phyloP scores from a whole-genome alignment of 805 yeast genomes.

The Teunomyces cretensis region DNA sequence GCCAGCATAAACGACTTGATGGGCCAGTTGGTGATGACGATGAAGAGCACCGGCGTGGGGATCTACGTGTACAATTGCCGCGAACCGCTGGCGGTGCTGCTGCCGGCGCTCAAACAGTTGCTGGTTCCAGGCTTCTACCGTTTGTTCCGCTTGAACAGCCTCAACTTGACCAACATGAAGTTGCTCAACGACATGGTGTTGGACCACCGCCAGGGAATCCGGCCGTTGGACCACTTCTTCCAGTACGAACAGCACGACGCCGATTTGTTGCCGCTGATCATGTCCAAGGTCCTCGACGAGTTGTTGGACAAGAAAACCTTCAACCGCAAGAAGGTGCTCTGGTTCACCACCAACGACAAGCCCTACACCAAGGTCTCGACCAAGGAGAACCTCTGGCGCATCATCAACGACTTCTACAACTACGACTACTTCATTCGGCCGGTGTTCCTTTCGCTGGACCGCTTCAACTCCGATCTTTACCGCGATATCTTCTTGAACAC shows the following conservation, averaged over 20 bases:
- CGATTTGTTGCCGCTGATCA: conserved; percentile 35
- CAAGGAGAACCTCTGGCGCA: conserved; percentile 51
- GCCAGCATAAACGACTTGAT: conserved; percentile 60
- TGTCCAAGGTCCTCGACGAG: conserved; percentile 56
- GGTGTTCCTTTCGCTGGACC: conserved; percentile 45
- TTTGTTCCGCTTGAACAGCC: conserved; percentile 52
- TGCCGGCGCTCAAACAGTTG: conserved; percentile 4
- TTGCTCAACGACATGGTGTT: conserved; percentile 48
- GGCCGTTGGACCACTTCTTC: conserved; percentile 11
- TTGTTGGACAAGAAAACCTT: conserved; percentile 51
- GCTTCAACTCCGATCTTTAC: conserved; percentile 45
- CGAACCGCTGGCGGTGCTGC: not conserved
- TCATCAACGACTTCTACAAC: conserved; percentile 60
- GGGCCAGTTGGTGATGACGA: conserved; percentile 60
- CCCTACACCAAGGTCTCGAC: conserved; percentile 53
- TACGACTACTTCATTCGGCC: conserved; percentile 58
- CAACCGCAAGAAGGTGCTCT: conserved; percentile 53
- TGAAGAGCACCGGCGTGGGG: conserved; percentile 75
- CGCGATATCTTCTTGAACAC: conserved; percentile 58
- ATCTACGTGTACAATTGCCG: conserved; percentile 58
- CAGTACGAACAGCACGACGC: conserved; percentile 15
- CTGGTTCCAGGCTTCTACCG: conserved; percentile 44
- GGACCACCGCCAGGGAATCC: conserved; percentile 43
- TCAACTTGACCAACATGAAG: conserved; percentile 61
- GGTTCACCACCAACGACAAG: conserved; percentile 73